These are phyloP conservation scores for Pseudoscleropodium purum DNA, from an alignment of 225 moss, liverwort and hornwort genomes.

Conservation along the genomic window DNA sequence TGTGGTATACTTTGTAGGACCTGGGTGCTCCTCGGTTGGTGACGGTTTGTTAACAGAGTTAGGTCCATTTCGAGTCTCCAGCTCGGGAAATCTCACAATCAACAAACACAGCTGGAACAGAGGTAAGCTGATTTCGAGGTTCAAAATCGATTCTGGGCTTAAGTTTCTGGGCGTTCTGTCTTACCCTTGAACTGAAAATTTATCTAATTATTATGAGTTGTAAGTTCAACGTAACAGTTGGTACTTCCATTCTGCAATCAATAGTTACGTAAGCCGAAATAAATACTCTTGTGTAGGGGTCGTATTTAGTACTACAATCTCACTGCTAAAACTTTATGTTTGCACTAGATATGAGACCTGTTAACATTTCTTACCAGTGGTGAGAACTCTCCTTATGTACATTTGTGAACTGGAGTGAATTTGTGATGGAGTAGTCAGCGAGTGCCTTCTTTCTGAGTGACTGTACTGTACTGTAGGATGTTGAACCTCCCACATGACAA, in stretches of 20 bases:
- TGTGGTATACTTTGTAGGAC: slow-evolving; percentile 11
- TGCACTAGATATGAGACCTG: background rate
- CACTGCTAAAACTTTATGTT: background rate
- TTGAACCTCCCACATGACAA: background rate
- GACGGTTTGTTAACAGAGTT: slow-evolving; percentile 40
- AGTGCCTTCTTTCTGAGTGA: background rate
- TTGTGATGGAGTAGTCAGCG: background rate
- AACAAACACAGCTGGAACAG: slow-evolving; percentile 48
- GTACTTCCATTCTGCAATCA: background rate
- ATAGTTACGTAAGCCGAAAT: background rate
- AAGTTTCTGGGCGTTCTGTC: background rate
- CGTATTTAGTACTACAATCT: background rate
- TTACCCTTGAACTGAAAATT: background rate
- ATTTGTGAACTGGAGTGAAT: background rate
- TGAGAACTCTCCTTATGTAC: background rate
- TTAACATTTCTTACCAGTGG: background rate
- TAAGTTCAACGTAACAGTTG: background rate
- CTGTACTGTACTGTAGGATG: background rate
- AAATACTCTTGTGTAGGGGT: background rate
- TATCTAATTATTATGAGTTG: background rate
- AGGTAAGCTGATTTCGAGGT: slow-evolving; percentile 5
- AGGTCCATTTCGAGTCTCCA: slow-evolving; percentile 33
- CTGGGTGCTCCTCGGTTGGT: slow-evolving; percentile 45
- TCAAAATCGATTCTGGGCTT: background rate
- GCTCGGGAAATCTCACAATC: slow-evolving; percentile 25